Evolutionary conservation across 192 early-diverging fungal genomes (phyloP), one percentile per base, ranked within the genome.

Genomic region (Chytriomyces sp.): DNA sequence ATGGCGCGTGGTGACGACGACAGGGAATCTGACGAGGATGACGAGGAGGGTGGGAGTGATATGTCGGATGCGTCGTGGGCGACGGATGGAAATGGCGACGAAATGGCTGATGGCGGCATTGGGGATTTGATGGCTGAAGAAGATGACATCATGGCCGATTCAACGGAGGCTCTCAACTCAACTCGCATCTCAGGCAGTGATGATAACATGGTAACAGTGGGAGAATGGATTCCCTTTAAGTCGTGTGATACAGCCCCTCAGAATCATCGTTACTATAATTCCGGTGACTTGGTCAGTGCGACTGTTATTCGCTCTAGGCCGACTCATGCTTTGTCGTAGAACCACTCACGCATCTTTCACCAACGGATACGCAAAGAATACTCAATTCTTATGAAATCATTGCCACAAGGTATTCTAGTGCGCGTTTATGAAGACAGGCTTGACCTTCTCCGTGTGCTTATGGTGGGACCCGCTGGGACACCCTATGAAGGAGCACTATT

Each of bases 401-500:
- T 88, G 32, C 87, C 87, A 5, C 79, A 86, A 10, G 86, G 84
- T 33, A 86, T 88, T 39, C 63, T 83, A n/a, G 87, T 88, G 5
- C 78, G 84, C 19, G 78, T 82, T 19, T 88, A 84, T 55, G 86
- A 84, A 39, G 77, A 82, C 38, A 71, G 87, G 2, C 72, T 89
- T 70, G 87, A 88, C 40, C 38, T 89, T 10, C 59, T 88, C n/a
- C 58, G 86, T 3, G 86, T 81, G 0, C 44, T 88, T 19, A 85
- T 88, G 53, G 73, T 84, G 38, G 87, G 87, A 3, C 86, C 87
- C 4, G 75, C 74, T 10, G 75, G 79, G n/a, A 88, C 87, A 17
- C 86, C 86, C 0, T 88, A 88, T 56, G 82, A 88, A 26, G 77
- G 81, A 22, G 82, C 80, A 2, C 56, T 86, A n/a, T 89, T 88